Conservation (phyloP, 1,284 basidiomycete species). For the Phellinidium pouzarii region DNA sequence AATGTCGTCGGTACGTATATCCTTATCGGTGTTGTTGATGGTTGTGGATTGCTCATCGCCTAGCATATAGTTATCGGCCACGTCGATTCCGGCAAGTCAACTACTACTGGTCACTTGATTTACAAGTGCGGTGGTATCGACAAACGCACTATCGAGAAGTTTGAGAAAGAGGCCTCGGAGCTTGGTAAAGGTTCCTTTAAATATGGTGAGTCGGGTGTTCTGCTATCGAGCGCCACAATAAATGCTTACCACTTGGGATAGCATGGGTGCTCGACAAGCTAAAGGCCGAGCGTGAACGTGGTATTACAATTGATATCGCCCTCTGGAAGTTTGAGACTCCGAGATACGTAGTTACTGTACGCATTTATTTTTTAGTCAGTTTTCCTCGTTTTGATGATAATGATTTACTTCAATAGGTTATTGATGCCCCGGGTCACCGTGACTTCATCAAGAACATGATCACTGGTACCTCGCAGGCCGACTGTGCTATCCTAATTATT, state of each 20-base stretch:
- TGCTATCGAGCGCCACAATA: slow-evolving; percentile 13
- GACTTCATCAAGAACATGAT: slow-evolving; percentile 99
- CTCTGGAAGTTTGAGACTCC: slow-evolving; percentile 99
- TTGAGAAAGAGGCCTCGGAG: slow-evolving; percentile 99
- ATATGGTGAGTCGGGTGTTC: slow-evolving; percentile 61
- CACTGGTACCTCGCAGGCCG: slow-evolving; percentile 99
- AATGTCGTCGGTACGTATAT: slow-evolving; percentile 79
- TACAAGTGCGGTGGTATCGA: slow-evolving; percentile 99
- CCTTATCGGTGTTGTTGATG: slow-evolving; percentile 12
- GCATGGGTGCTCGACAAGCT: slow-evolving; percentile 99
- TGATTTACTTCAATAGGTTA: slow-evolving; percentile 57
- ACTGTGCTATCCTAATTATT: slow-evolving; percentile 99
- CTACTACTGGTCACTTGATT: slow-evolving; percentile 99
- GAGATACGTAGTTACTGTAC: slow-evolving; percentile 82
- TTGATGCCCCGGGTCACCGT: slow-evolving; percentile 99
- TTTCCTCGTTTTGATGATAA: slow-evolving; percentile 18
- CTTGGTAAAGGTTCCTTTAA: slow-evolving; percentile 99
- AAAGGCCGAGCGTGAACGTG: slow-evolving; percentile 99
- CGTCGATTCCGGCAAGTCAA: slow-evolving; percentile 98
- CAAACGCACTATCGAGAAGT: slow-evolving; percentile 99
- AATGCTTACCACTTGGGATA: slow-evolving; percentile 31
- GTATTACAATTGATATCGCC: slow-evolving; percentile 99
- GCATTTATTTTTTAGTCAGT: slow-evolving; percentile 27
- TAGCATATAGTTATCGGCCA: slow-evolving; percentile 83
- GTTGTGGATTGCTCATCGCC: slow-evolving; percentile 26